Evolutionary conservation across 2,329 filamentous ascomycete species (phyloP).

Genomic region (Penicillium brasilianum): DNA sequence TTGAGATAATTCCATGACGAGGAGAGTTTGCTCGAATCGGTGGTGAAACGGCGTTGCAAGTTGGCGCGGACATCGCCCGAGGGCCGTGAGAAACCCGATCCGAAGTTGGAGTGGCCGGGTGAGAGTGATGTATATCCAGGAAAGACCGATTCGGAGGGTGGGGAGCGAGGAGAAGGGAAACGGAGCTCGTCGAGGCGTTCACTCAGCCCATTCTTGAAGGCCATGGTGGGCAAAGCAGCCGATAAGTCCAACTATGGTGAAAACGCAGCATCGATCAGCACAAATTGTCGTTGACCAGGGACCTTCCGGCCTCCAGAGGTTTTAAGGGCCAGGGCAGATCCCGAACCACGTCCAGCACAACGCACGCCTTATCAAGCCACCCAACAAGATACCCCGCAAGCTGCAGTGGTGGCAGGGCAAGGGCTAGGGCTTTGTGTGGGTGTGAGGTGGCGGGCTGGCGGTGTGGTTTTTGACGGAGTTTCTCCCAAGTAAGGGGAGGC

Average conservation of each 20-base stretch:
- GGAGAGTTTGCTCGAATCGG: slow-evolving; percentile 79
- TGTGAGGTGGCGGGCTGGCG: slow-evolving; percentile 34
- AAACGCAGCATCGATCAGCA: slow-evolving; percentile 34
- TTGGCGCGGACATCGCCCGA: slow-evolving; percentile 73
- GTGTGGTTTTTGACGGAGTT: slow-evolving; percentile 34
- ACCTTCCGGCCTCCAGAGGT: not conserved
- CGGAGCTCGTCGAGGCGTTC: slow-evolving; percentile 79
- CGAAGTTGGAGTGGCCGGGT: slow-evolving; percentile 68
- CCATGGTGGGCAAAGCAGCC: slow-evolving; percentile 57
- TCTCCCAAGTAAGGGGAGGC: slow-evolving; percentile 41
- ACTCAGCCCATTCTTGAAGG: slow-evolving; percentile 66
- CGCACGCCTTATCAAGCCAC: not conserved
- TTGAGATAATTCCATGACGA: slow-evolving; percentile 71
- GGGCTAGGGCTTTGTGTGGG: slow-evolving; percentile 12
- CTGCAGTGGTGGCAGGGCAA: slow-evolving; percentile 23
- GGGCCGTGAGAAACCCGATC: slow-evolving; percentile 60
- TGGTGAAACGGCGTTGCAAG: slow-evolving; percentile 90
- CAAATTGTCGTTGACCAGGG: slow-evolving; percentile 5
- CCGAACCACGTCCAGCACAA: not conserved
- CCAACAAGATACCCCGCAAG: slow-evolving; percentile 1
- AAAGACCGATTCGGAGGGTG: slow-evolving; percentile 76
- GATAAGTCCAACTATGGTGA: slow-evolving; percentile 40
- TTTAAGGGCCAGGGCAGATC: not conserved
- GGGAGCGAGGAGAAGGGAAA: slow-evolving; percentile 77
- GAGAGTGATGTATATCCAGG: slow-evolving; percentile 75